Evolutionary conservation across 2,329 filamentous ascomycete genomes (phyloP).

Genomic region (Fusarium mexicanum): DNA sequence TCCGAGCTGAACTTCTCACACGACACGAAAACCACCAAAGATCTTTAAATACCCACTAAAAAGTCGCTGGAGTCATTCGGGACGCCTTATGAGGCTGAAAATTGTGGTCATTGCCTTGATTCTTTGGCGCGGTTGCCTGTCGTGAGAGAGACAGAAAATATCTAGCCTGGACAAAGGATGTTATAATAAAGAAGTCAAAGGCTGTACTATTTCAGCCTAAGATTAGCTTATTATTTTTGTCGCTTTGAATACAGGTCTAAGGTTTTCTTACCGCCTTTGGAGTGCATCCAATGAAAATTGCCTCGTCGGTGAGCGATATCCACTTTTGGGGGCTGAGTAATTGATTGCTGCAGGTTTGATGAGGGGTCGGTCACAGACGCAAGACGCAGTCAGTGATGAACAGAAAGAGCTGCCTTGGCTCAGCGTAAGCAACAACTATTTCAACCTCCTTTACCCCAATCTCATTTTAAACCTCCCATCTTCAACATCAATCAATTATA

Average conservation of each 20-base stretch:
- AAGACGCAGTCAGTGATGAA: neutral
- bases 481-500: no score
- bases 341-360: neutral
- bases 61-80: no score
- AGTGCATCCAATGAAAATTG: neutral
- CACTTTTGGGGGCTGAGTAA: conserved; percentile 24
- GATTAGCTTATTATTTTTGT: accelerated
- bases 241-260: accelerated
- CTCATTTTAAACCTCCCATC: neutral
- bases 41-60: neutral
- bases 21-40: neutral
- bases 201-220: accelerated
- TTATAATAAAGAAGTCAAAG: accelerated
- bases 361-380: conserved; percentile 1
- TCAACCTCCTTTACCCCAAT: neutral
- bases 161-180: accelerated
- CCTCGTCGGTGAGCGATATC: neutral
- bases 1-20: conserved; percentile 7
- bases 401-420: neutral
- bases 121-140: neutral
- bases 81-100: conserved; percentile 11
- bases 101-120: neutral
- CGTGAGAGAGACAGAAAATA: neutral
- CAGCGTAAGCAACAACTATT: conserved; percentile 2
- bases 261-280: neutral